Conservation (phyloP, 331 rosid species). For the Rhamnella rubrinervis region DNA sequence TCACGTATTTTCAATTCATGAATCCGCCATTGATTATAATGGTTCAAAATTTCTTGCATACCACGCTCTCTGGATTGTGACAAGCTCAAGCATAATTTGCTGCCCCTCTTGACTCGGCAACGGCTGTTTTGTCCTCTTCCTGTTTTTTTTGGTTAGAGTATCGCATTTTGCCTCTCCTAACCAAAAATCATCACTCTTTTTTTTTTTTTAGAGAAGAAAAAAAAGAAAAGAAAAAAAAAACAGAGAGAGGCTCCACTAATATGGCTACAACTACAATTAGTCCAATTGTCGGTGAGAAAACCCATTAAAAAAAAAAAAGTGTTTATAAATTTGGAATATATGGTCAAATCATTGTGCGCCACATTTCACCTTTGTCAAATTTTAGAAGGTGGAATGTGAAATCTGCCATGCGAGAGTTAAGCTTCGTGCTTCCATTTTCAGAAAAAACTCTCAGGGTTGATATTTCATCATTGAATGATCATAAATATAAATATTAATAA, state of each 20-base stretch:
- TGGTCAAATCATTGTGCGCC: neutral
- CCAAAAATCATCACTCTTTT: neutral
- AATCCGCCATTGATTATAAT: too few relatives aligned
- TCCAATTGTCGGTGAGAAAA: constrained; percentile 18
- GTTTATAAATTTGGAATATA: neutral
- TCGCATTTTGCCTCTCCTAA: constrained; percentile 9
- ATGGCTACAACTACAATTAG: neutral
- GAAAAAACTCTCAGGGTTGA: too few relatives aligned
- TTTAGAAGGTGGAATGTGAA: neutral
- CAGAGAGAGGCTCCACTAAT: neutral
- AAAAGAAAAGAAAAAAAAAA: neutral
- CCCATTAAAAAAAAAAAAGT: neutral
- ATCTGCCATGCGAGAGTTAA: neutral
- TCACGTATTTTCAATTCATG: too few relatives aligned
- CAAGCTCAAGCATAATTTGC: neutral
- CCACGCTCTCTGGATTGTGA: neutral
- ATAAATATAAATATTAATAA: too few relatives aligned
- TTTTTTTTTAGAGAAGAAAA: neutral
- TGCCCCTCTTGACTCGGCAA: neutral
- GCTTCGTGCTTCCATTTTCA: too few relatives aligned
- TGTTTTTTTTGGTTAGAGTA: neutral
- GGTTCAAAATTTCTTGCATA: too few relatives aligned
- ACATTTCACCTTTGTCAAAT: neutral
- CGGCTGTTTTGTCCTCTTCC: neutral
- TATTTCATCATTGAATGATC: too few relatives aligned